Evolutionary conservation across 768 basidiomycete species (phyloP).

Genomic region (Hericium erinaceus): DNA sequence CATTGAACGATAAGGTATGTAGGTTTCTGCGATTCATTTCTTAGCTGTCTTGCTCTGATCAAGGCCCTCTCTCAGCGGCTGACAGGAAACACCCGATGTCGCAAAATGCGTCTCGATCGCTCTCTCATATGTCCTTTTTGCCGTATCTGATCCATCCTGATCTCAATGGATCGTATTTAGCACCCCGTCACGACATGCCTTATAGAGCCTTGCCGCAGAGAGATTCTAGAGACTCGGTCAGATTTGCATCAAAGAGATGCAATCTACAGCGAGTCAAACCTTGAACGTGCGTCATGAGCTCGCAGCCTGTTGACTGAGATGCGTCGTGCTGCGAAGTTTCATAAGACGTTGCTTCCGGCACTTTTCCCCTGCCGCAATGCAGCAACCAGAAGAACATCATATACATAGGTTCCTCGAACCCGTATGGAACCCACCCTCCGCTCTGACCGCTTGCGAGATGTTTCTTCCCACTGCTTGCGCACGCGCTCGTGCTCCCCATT

Average conservation of each 20-base stretch:
- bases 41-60: not conserved
- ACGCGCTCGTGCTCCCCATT: not conserved
- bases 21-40: too few species aligned
- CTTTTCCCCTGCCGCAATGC: not conserved
- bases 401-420: not conserved
- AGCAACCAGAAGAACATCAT: not conserved
- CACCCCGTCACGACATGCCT: not conserved
- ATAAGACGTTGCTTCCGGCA: not conserved
- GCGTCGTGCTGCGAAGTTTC: not conserved
- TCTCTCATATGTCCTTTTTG: not conserved
- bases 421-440: not conserved
- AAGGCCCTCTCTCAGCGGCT: not conserved
- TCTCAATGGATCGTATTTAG: not conserved
- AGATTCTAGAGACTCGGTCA: not conserved
- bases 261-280: not conserved
- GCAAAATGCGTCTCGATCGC: not conserved
- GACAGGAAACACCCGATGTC: not conserved
- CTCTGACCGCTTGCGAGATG: not conserved
- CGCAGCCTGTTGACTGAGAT: not conserved
- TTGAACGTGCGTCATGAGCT: not conserved
- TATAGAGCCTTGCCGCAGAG: not conserved
- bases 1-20: too few species aligned
- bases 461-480: not conserved
- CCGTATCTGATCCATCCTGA: not conserved
- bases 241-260: not conserved